Percentiles rank a stretch among this genome's conserved stretches.
phyloP scores from a whole-genome alignment of 768 basidiomycete species.

The Mycena belliarum region DNA sequence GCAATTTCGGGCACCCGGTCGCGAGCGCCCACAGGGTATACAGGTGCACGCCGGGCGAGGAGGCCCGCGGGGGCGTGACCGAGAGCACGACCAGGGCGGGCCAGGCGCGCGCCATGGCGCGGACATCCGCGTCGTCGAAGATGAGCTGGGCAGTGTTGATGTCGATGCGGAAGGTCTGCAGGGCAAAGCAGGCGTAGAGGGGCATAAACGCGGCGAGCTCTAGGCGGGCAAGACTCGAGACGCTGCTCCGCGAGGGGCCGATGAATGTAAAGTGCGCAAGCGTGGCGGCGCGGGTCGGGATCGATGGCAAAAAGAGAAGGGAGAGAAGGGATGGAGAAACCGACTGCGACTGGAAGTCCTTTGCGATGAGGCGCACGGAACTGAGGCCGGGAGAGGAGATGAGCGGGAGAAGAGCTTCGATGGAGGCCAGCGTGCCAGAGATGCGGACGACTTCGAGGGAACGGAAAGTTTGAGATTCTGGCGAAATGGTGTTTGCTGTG shows the following conservation, averaged over 20 bases:
- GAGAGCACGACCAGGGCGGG: constrained; percentile 2
- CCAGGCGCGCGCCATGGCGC: constrained; percentile 19
- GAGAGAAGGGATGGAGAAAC: background rate
- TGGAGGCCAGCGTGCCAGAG: constrained; percentile 10
- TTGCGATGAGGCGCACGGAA: constrained; percentile 5
- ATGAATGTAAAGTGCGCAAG: constrained; percentile 15
- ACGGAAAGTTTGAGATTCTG: constrained; percentile 1
- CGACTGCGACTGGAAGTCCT: background rate
- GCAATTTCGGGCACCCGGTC: constrained; percentile 7
- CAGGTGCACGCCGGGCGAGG: background rate
- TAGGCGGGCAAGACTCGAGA: background rate
- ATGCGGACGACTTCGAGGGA: constrained; percentile 11
- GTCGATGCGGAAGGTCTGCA: constrained; percentile 19
- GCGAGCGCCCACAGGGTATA: constrained; percentile 20
- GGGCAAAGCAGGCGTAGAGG: constrained; percentile 9
- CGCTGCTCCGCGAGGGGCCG: background rate
- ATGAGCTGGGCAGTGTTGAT: constrained; percentile 4
- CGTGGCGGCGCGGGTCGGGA: constrained; percentile 8
- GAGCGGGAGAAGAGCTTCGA: constrained; percentile 5
- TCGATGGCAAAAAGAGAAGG: constrained; percentile 4
- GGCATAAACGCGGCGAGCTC: constrained; percentile 14
- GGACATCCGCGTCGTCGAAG: constrained; percentile 13
- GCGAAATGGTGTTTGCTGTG: background rate
- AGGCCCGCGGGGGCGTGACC: constrained; percentile 5
- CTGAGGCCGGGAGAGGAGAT: constrained; percentile 14